phyloP scores from a whole-genome alignment of 768 basidiomycete species.

The Leccinellum rugosiceps region DNA sequence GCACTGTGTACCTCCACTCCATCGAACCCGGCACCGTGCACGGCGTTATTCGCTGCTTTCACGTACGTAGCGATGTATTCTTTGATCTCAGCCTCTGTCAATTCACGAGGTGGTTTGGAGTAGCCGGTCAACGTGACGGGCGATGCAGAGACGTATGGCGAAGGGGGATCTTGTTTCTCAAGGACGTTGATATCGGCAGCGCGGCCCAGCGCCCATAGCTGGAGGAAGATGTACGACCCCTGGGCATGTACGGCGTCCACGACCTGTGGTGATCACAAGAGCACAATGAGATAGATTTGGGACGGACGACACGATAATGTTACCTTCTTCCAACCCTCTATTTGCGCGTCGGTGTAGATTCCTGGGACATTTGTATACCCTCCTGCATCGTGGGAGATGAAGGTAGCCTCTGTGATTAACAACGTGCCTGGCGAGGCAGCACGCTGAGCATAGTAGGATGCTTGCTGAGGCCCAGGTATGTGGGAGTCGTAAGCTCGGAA shows the following conservation, averaged over 20 bases:
- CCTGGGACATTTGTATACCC: neutral
- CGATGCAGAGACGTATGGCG: constrained; percentile 34
- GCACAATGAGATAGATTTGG: neutral
- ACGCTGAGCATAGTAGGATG: constrained; percentile 49
- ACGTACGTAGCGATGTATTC: constrained; percentile 23
- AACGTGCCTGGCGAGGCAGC: constrained; percentile 40
- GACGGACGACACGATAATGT: neutral
- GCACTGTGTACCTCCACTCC: constrained; percentile 43
- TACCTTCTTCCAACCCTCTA: constrained; percentile 46
- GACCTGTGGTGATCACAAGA: constrained; percentile 35
- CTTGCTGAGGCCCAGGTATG: constrained; percentile 35
- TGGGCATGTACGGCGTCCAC: constrained; percentile 54
- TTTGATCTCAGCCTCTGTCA: constrained; percentile 31
- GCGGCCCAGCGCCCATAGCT: constrained; percentile 54
- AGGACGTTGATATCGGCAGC: constrained; percentile 35
- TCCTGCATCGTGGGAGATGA: neutral
- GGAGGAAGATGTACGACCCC: constrained; percentile 26
- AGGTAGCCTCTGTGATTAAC: neutral
- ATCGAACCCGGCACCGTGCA: constrained; percentile 40
- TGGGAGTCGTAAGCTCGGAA: constrained; percentile 35
- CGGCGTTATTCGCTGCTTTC: constrained; percentile 24
- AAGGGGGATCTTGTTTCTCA: constrained; percentile 23
- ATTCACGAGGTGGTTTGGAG: constrained; percentile 12
- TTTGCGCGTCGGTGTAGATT: constrained; percentile 42
- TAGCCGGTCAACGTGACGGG: constrained; percentile 20